Evolutionary conservation across 805 yeast genomes (phyloP), one percentile per base, ranked within the genome.

Genomic region (Maudiozyma turicensis): DNA sequence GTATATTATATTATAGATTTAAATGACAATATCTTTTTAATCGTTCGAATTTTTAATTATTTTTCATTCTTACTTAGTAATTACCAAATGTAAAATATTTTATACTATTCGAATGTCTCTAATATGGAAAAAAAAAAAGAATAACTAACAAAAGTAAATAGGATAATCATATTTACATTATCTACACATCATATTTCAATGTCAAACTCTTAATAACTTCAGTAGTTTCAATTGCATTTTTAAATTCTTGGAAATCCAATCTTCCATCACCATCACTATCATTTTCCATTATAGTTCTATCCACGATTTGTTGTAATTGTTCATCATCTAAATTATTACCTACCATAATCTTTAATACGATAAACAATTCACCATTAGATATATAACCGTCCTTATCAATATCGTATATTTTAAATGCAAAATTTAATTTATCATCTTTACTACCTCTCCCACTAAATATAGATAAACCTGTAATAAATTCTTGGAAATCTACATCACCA

Each of bases 321-420:
- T 79, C 80, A 51, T 86, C 95, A 53, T 81, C 84, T 50, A 95
- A 69, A 60, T 93, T 89, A 57, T 81, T 83, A 1, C 98, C 99
- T 30, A 95, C 99, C 99, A 93, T 93, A 79, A 87, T 86, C 67
- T 93, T 86, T 70, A 93, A 72, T 40, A 93, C 98, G 40, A 91
- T 74, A 60, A 84, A 93, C 49, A 93, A 67, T 68, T 93, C 99
- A 28, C 99, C 99, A 63, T 91, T 91, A 3, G 97, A 90, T 37
- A 93, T 87, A 63, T 62, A 89, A 0, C 99, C 99, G 64, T 93
- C 99, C 49, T 88, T 76, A 67, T 93, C 99, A 54, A 93, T 88
- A 63, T 93, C 99, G 63, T 93, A 93, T 15, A 93, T 88, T 60
- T 82, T 86, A 69, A 93, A 93, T 9, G 96, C 93, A 71, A 95